Evolutionary conservation across 2,329 filamentous ascomycete species (phyloP), one percentile per base, ranked within the genome.

Genomic region (Aschersonia sp.): DNA sequence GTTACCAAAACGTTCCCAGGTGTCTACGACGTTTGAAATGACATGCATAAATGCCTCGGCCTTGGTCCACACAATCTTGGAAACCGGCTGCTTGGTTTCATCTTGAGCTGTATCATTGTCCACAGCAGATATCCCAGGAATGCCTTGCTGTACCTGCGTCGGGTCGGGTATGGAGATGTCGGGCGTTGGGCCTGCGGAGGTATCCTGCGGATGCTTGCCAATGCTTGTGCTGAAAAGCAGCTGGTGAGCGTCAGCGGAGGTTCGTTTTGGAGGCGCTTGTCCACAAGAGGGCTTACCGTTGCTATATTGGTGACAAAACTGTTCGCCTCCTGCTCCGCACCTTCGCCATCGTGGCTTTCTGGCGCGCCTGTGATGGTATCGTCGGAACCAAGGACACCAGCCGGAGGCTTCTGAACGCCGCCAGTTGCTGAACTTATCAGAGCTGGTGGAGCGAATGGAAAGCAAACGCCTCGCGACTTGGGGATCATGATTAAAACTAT

Each of bases 281-380:
- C 11, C 7, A 14, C 9, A 7, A 7, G 40, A 41, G 14, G 58
- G 59, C 57, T 58, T 59, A 64, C 62, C 50, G 61, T 58, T 6
- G 63, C 63, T 46, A 92, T 79, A 35, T 81, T 77, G 47, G 81
- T 82, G 49, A 92, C 81, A 51, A 94, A 82, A 58, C 87, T 89
- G 55, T 76, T 82, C 1, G 87, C 87, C 60, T 94, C 87, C 51
- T 84, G 77, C 60, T 94, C 87, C 1, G 87, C 83, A 0, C 85
- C 84, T 60, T 92, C 86, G 30, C 87, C 87, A 59, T 87, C 83
- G 64, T 87, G 77, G 53, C 87, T 86, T 60, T 94, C 85, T 0
- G 86, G 83, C 0, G 87, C 87, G 1, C 87, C 87, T 0, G 87
- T 94, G 0, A 83, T 74, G 48, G 83, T 87, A 50, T 87, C 83